Evolutionary conservation across 164 flowering plant species (phyloP).

Genomic region (Protea cynaroides): DNA sequence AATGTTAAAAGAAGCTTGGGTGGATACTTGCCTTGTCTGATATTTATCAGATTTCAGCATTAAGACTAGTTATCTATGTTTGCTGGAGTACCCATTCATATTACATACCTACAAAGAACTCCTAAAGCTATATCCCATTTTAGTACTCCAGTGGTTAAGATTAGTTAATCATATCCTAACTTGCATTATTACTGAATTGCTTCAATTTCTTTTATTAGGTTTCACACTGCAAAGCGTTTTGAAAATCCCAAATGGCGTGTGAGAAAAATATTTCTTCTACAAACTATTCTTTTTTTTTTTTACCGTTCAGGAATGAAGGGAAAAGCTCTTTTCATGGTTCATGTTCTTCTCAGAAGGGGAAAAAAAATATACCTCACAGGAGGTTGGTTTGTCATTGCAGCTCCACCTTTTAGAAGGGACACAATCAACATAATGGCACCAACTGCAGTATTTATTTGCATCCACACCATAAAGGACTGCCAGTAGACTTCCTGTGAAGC

Average conservation of each 20-base stretch:
- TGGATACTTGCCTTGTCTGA: background rate
- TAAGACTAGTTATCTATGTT: too few relatives aligned
- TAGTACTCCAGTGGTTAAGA: too few relatives aligned
- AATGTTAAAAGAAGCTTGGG: background rate
- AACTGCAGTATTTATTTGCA: conserved; percentile 48
- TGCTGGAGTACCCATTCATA: background rate
- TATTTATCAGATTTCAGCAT: background rate
- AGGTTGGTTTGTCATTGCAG: conserved; percentile 40
- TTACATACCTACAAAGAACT: background rate
- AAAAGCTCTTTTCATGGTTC: too few relatives aligned
- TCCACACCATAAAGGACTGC: conserved; percentile 43
- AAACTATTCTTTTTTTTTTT: background rate
- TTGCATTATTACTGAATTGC: too few relatives aligned
- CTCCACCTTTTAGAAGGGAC: conserved; percentile 64
- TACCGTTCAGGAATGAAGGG: too few relatives aligned
- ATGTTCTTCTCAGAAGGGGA: background rate
- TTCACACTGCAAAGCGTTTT: too few relatives aligned
- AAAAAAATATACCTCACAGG: conserved; percentile 55
- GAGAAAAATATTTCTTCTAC: background rate
- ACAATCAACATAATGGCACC: conserved; percentile 68
- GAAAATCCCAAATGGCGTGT: background rate
- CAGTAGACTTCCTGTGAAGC: conserved; percentile 47
- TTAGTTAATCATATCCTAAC: too few relatives aligned
- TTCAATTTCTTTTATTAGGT: too few relatives aligned
- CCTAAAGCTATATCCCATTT: background rate